These are phyloP conservation scores for Berberis thunbergii DNA, from an alignment of 164 flowering plant species.

Conservation along the genomic window DNA sequence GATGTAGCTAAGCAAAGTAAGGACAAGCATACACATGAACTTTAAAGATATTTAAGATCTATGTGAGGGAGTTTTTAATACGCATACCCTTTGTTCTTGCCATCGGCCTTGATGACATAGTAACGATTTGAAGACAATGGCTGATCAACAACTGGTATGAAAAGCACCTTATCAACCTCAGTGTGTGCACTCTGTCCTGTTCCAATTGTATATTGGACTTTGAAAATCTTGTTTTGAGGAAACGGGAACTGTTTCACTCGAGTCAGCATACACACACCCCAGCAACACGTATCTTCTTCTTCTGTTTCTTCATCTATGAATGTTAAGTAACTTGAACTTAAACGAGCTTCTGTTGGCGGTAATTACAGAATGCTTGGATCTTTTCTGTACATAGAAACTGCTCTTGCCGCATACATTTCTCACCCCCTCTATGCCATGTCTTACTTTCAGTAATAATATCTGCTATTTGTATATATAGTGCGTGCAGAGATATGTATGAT, in stretches of 20 bases:
- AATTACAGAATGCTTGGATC: neutral
- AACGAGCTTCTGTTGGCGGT: neutral
- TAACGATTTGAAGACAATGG: constrained; percentile 1
- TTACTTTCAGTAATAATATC: too few species aligned
- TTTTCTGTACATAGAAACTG: neutral
- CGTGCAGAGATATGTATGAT: too few species aligned
- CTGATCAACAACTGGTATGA: neutral
- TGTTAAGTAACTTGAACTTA: neutral
- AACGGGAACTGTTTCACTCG: neutral
- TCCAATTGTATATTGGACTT: neutral
- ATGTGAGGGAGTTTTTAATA: neutral
- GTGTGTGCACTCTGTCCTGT: neutral
- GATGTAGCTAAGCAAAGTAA: too few species aligned
- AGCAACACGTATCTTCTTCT: neutral
- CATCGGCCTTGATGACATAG: neutral
- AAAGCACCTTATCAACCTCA: neutral
- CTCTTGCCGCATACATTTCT: neutral
- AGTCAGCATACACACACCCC: neutral
- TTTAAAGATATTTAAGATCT: too few species aligned
- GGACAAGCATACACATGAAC: too few species aligned
- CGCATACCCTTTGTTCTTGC: constrained; percentile 1
- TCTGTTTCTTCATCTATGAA: constrained; percentile 1
- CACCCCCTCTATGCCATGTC: too few species aligned
- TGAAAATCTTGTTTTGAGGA: neutral
- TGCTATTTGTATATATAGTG: too few species aligned